phyloP scores from a whole-genome alignment of 169 alveolate genomes.

The Babesia divergens region DNA sequence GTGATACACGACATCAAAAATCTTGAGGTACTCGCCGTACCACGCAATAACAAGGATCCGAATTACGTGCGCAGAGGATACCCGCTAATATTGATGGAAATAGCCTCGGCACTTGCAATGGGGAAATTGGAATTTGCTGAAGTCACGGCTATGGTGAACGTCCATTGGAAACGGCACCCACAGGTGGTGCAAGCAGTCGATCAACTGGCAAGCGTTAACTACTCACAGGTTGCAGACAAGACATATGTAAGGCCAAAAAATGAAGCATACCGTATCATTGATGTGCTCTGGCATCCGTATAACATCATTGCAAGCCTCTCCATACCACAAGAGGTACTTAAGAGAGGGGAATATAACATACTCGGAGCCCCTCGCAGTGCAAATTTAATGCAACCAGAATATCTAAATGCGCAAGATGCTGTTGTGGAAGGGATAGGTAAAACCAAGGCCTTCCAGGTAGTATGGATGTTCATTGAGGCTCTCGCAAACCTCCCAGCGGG shows the following conservation, averaged over 20 bases:
- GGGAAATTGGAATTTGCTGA: slow-evolving; percentile 40
- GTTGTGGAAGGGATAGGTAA: not conserved
- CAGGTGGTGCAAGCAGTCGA: slow-evolving; percentile 27
- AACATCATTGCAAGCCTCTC: not conserved
- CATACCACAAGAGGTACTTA: not conserved
- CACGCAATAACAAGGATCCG: slow-evolving; percentile 16
- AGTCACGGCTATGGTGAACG: slow-evolving; percentile 8
- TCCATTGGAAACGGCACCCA: slow-evolving; percentile 51
- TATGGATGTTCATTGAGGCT: not conserved
- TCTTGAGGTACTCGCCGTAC: slow-evolving; percentile 42
- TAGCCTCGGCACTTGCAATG: slow-evolving; percentile 18
- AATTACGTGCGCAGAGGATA: slow-evolving; percentile 30
- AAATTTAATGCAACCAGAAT: slow-evolving; percentile 14
- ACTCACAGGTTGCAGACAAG: slow-evolving; percentile 53
- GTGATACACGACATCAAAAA: slow-evolving; percentile 38
- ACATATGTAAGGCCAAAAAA: slow-evolving; percentile 42
- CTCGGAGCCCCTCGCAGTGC: slow-evolving; percentile 12
- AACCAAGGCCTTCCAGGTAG: not conserved
- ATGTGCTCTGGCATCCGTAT: slow-evolving; percentile 42
- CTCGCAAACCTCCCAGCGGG: not conserved
- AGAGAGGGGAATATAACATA: not conserved
- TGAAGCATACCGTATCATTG: slow-evolving; percentile 38
- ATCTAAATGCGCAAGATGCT: slow-evolving; percentile 5
- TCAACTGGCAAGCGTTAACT: slow-evolving; percentile 30
- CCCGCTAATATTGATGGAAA: slow-evolving; percentile 47